phyloP scores from a whole-genome alignment of 192 early-diverging fungal species.

The Rhizophagus clarus region DNA sequence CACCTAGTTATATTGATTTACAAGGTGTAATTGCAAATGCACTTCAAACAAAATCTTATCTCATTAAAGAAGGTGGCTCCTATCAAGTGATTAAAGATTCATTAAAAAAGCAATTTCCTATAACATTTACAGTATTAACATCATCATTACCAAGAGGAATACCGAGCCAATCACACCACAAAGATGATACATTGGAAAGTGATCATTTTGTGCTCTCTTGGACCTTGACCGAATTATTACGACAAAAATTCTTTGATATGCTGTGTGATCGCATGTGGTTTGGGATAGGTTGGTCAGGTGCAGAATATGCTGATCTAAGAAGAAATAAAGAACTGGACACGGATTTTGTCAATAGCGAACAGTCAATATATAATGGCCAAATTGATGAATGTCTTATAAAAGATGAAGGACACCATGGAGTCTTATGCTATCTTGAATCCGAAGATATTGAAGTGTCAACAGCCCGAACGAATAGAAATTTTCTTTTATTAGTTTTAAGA shows the following conservation, averaged over 20 bases:
- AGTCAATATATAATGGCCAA: not conserved
- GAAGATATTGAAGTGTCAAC: conserved; percentile 3
- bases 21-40: conserved; percentile 17
- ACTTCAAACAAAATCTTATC: not conserved
- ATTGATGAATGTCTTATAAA: conserved; percentile 27
- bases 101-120: conserved; percentile 26
- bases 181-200: conserved; percentile 28
- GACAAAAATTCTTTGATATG: conserved; percentile 38
- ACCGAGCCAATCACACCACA: conserved; percentile 28
- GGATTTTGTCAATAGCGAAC: conserved; percentile 22
- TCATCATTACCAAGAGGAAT: conserved; percentile 21
- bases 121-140: conserved; percentile 28
- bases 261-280: conserved; percentile 41
- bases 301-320: conserved; percentile 30
- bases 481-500: conserved; percentile 41
- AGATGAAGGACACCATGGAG: conserved; percentile 21
- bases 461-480: conserved; percentile 36
- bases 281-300: conserved; percentile 35
- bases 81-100: conserved; percentile 24
- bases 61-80: conserved; percentile 12
- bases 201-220: conserved; percentile 47
- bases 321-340: not conserved
- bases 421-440: conserved; percentile 32
- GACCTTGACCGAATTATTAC: conserved; percentile 41
- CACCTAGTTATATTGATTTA: conserved; percentile 31